Base-by-base conservation (phyloP, 148 eudicot genomes). In the Vaccinium vitisidaea region DNA sequence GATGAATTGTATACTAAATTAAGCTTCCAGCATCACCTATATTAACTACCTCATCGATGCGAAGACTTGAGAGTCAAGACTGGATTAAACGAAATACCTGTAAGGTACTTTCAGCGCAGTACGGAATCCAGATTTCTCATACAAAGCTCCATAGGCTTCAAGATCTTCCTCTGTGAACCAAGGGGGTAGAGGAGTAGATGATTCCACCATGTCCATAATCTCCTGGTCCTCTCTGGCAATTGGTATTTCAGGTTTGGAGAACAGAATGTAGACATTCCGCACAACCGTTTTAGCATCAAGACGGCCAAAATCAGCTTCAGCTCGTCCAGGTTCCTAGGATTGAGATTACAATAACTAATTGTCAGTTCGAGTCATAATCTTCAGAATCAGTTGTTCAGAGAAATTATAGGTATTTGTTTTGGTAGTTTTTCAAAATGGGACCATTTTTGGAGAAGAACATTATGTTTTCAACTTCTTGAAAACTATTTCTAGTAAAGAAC, bases 141-240 rank as follows among this genome's bases (percentile, higher is more conserved):
- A 89, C 80, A 87, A 48, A 58, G 85, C 84, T 80, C 85, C 91
- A 83, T 89, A 89, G 49, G 81, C 15, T 46, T 73, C 84, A 55
- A 89, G 91, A 83, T 89, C 91, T 69, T 87, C 89, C 76, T 89
- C 89, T 15, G 87, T 79, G 79, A 89, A 83, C 91, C 89, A 89
- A 46, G 82, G 67, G 46, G 91, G 91, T 14, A 89, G 74, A 53
- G 89, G 91, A 15, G 84, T 59, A 6, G 79, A 61, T 7, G 89
- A 82, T 48, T 84, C 87, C 54, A 89, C 91, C 82, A 89, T 27
- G 75, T 89, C 91, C 91, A 89, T 89, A 54, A 89, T 80, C 80
- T 89, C 91, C 48, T 89, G 89, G 80, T 77, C 46, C 77, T 89
- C 89, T 7, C 58, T 56, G 2, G 91, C 91, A 27, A 87, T 87